phyloP scores from a whole-genome alignment of 1,139 yeast genomes.

The Yamadazyma trypodendri region DNA sequence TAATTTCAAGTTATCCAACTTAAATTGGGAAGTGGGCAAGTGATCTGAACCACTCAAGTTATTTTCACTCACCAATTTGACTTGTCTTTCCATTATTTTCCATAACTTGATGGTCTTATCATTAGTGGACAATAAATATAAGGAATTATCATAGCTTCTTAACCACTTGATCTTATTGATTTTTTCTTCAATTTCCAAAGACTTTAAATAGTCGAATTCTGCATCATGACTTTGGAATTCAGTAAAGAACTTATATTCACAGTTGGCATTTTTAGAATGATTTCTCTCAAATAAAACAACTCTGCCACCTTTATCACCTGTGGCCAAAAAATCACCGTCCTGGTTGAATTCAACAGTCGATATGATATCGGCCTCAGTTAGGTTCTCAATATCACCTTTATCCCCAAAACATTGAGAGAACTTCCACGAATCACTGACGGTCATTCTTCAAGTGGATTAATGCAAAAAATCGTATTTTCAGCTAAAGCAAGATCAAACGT shows the following conservation, averaged over 20 bases:
- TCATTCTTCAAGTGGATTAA: conserved; percentile 8
- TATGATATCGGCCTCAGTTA: conserved; percentile 96
- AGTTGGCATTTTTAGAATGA: conserved; percentile 60
- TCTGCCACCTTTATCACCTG: conserved; percentile 98
- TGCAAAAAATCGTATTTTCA: neutral
- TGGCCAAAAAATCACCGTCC: conserved; percentile 92
- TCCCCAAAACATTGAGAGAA: conserved; percentile 96
- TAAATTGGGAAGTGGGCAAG: conserved; percentile 20
- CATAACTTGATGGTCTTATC: conserved; percentile 97
- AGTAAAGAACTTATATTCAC: conserved; percentile 94
- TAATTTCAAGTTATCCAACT: conserved; percentile 52
- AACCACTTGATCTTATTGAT: conserved; percentile 98
- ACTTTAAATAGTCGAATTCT: conserved; percentile 93
- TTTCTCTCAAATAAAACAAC: conserved; percentile 94
- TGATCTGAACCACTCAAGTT: conserved; percentile 55
- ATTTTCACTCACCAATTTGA: conserved; percentile 89
- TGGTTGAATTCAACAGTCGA: conserved; percentile 96
- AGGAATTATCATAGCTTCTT: conserved; percentile 81
- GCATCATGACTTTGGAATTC: conserved; percentile 99
- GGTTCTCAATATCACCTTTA: conserved; percentile 92
- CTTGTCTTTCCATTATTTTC: conserved; percentile 91
- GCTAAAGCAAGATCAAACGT: too few species aligned
- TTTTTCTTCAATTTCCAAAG: conserved; percentile 95
- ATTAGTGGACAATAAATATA: conserved; percentile 85
- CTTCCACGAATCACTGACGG: conserved; percentile 50